Evolutionary conservation across 345 rosid genomes (phyloP).

Genomic region (Streptanthus diversifolius): DNA sequence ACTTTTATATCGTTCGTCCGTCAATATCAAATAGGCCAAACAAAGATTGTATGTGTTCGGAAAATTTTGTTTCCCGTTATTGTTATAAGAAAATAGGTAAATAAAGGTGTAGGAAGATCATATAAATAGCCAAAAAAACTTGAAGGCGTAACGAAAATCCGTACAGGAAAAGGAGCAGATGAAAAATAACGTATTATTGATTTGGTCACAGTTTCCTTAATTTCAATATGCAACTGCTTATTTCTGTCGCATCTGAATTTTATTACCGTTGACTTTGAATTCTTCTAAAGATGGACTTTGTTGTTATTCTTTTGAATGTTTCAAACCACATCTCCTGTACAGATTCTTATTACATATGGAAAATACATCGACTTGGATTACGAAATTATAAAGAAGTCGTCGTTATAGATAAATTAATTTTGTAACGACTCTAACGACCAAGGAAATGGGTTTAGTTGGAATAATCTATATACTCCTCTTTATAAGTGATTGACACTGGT

Average conservation of each 20-base stretch:
- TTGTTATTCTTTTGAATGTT: constrained; percentile 17
- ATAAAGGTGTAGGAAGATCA: background rate
- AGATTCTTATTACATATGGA: background rate
- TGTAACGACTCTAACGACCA: background rate
- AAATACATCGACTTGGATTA: background rate
- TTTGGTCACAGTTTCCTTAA: background rate
- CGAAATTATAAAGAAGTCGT: background rate
- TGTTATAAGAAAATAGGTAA: too few relatives aligned
- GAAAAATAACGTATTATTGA: background rate
- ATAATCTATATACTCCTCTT: background rate
- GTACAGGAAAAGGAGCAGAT: background rate
- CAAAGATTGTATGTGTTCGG: too few relatives aligned
- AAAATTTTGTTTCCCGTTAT: too few relatives aligned
- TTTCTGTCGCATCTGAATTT: background rate
- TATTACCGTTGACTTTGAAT: constrained; percentile 27
- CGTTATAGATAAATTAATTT: background rate
- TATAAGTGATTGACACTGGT: background rate
- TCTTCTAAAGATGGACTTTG: background rate
- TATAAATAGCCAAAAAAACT: background rate
- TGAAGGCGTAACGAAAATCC: background rate
- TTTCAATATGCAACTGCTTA: background rate
- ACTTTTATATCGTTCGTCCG: too few relatives aligned
- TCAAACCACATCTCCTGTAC: background rate
- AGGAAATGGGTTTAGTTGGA: background rate
- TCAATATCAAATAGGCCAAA: too few relatives aligned